Evolutionary conservation across 2,329 filamentous ascomycete genomes (phyloP), one percentile per base, ranked within the genome.

Genomic region (Ophiostoma tasmaniense): DNA sequence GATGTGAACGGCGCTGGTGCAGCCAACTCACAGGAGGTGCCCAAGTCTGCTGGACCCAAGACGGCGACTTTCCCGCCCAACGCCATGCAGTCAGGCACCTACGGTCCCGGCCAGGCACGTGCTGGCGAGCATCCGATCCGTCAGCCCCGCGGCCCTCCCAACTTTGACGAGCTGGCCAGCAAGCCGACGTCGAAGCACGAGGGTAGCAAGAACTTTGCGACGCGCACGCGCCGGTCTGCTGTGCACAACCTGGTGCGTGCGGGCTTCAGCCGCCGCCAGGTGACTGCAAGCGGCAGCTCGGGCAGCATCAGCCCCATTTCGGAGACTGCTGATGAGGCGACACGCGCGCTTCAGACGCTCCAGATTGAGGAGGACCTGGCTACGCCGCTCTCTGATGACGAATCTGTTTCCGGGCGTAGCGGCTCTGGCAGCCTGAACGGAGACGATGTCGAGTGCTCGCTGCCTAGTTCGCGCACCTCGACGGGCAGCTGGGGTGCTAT

Each of bases 131-230:
- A 99, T 77, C 95, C 95, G 10, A 81, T 92, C 67, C 93, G 95
- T 70, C 95, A 99, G 80, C 95, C 95, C 67, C 92, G 93, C 72
- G 93, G 93, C 5, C 95, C 95, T 30, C 95, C 95, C 17, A 88
- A 91, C 17, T 85, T 98, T 66, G 95, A 99, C 73, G 95, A 99
- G 80, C 87, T 99, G 71, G 87, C 90, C 75, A 85, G 89, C 25
- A 95, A 93, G 80, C 95, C 95, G 1, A 98, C 94, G 10, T 89
- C 92, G 73, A 97, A 93, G 81, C 87, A 94, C 72, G 94, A 98
- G 78, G 95, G 94, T 30, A 97, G 94, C 87, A 89, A 97, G 87
- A 99, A 99, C 82, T 99, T 99, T 80, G 90, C 91, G 13, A 89
- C 93, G 69, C 93, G 95, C 71, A 93, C 96, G 75, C 92, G 95